Evolutionary conservation across 805 yeast species (phyloP).

Genomic region (Ogataea thermomethanolica): DNA sequence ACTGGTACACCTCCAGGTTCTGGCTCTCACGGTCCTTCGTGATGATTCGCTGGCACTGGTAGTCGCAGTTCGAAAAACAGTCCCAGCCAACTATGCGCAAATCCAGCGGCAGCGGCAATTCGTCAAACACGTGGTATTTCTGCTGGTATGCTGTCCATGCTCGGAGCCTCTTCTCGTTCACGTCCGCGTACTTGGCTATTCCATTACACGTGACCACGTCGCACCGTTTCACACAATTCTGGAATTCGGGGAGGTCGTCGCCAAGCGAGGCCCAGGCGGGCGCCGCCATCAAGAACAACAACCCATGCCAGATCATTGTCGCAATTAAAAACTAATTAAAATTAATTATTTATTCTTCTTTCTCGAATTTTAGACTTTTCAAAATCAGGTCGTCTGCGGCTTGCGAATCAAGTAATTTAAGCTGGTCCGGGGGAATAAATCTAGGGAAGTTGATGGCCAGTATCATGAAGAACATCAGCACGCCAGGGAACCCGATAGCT

Average conservation of each 20-base stretch:
- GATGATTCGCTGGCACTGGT: conserved; percentile 80
- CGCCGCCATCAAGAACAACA: conserved; percentile 1
- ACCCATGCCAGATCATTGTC: conserved; percentile 1
- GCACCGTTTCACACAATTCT: conserved; percentile 54
- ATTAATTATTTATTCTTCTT: neutral
- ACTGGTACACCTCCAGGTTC: conserved; percentile 66
- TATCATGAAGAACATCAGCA: conserved; percentile 64
- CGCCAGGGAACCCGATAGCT: conserved; percentile 93
- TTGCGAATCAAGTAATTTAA: conserved; percentile 55
- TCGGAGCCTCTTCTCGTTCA: conserved; percentile 25
- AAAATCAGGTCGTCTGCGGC: conserved; percentile 35
- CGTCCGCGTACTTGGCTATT: conserved; percentile 21
- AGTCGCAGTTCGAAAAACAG: conserved; percentile 82
- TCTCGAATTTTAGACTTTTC: conserved; percentile 25
- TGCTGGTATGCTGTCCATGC: conserved; percentile 29
- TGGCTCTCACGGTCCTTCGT: conserved; percentile 49
- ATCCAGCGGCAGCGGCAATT: conserved; percentile 39
- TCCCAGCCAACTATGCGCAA: conserved; percentile 62
- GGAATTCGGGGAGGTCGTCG: conserved; percentile 55
- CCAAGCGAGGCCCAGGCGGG: conserved; percentile 51
- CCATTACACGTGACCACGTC: conserved; percentile 32
- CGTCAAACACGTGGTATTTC: conserved; percentile 36
- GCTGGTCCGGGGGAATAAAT: conserved; percentile 58
- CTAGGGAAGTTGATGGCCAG: conserved; percentile 62
- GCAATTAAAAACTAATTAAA: neutral